Percentiles rank a stretch among this genome's conserved stretches.
Conservation (phyloP, 306 rosid species). For the Quercus bicolor region DNA sequence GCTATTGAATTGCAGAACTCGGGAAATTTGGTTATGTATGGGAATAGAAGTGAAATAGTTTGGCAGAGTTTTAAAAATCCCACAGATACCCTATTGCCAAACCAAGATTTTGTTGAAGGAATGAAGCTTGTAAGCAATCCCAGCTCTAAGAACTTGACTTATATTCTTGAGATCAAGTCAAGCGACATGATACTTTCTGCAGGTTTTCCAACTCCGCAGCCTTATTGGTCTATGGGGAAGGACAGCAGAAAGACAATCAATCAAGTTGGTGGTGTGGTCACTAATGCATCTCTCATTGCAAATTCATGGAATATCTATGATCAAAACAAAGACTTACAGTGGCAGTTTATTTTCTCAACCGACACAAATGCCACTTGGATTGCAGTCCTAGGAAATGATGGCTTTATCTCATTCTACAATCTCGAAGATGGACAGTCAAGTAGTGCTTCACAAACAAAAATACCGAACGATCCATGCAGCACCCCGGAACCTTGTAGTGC, state of each 20-base stretch:
- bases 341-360: constrained; percentile 59
- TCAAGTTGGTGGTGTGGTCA: constrained; percentile 39
- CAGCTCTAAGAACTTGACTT: constrained; percentile 41
- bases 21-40: constrained; percentile 73
- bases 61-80: constrained; percentile 95
- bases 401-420: constrained; percentile 63
- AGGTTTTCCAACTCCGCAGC: constrained; percentile 60
- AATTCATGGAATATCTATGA: constrained; percentile 89
- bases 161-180: constrained; percentile 64
- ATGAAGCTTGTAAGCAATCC: constrained; percentile 67
- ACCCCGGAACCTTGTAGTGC: constrained; percentile 79
- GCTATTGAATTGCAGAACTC: constrained; percentile 57
- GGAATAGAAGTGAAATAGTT: constrained; percentile 31
- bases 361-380: constrained; percentile 58
- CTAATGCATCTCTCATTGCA: constrained; percentile 44
- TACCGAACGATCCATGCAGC: constrained; percentile 62
- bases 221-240: constrained; percentile 77
- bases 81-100: constrained; percentile 67
- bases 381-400: constrained; percentile 66
- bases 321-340: constrained; percentile 44
- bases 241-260: constrained; percentile 57
- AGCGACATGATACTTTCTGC: constrained; percentile 66
- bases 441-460: constrained; percentile 33
- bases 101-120: constrained; percentile 67
- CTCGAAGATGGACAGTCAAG: constrained; percentile 37